Evolutionary conservation across 257 asterid genomes (phyloP).

Genomic region (Leptodermis oblonga): DNA sequence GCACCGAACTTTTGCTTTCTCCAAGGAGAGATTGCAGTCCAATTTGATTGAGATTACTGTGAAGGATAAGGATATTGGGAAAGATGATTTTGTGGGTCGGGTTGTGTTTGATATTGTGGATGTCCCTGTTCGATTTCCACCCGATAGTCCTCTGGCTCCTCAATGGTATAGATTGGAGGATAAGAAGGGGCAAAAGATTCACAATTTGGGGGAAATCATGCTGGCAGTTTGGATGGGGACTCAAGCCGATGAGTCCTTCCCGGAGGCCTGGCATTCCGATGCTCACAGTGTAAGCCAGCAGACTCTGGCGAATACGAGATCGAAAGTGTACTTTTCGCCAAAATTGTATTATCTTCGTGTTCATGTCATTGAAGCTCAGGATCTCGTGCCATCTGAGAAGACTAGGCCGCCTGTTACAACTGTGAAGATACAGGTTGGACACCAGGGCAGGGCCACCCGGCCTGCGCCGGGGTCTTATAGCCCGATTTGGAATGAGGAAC

Average conservation of each 20-base stretch:
- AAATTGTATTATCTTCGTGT: conserved; percentile 63
- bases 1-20: conserved; percentile 68
- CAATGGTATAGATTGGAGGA: conserved; percentile 68
- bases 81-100: conserved; percentile 78
- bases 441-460: conserved; percentile 58
- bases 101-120: conserved; percentile 63
- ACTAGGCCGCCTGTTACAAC: conserved; percentile 45
- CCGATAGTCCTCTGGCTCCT: conserved; percentile 88
- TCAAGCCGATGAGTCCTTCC: conserved; percentile 91
- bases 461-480: conserved; percentile 44
- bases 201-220: conserved; percentile 65
- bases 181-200: conserved; percentile 52
- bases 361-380: conserved; percentile 76
- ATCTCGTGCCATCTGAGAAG: conserved; percentile 60
- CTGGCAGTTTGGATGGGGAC: conserved; percentile 95
- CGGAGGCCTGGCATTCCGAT: conserved; percentile 89
- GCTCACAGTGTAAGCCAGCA: conserved; percentile 65
- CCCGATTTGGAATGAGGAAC: conserved; percentile 90
- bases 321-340: conserved; percentile 82
- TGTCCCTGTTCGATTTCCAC: conserved; percentile 66
- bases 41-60: conserved; percentile 59
- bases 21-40: conserved; percentile 69
- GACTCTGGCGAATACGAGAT: conserved; percentile 49
- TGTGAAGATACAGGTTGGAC: conserved; percentile 60
- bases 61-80: conserved; percentile 69